Base-by-base conservation (phyloP, 1,284 basidiomycete species). In the Farysia itapuensis region DNA sequence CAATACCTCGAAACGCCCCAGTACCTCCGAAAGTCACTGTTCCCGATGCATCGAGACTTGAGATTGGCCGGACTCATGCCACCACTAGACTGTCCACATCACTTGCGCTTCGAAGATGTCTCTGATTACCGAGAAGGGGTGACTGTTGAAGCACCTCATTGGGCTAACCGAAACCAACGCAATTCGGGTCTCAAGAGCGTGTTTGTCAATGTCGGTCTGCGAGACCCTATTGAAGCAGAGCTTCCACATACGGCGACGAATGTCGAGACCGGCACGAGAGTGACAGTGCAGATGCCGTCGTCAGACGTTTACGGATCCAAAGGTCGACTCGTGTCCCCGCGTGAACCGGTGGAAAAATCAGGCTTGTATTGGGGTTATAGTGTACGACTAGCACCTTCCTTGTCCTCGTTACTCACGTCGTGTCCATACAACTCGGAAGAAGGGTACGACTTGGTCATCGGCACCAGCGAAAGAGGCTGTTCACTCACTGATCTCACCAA, bases 1-100 rank as follows among this genome's bases (percentile, higher is more conserved):
- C 68, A 75, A 43, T 77, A 77, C 49, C 54, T 77, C 25, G 75
- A 77, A 37, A 76, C 71, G 18, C 75, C 75, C n/a, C 75, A 77
- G 67, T 77, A 77, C 39, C 43, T 77, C 19, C 63, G 75, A 9
- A 71, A 70, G 43, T 52, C 61, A 8, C 47, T 77, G 31, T 74
- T 77, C 26, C 75, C 75, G 9, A 69, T 77, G 63, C 75, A 77
- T 44, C 63, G 65, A 22, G 64, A 73, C 36, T 43, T 77, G 22
- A 49, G 73, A 9, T 45, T 74, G n/a, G 75, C 74, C 0, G 75
- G 75, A 11, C 39, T 77, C 14, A 61, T 77, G 28, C 72, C 75
- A 8, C 75, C 75, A 0, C 51, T 77, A 7, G 75, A 77, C 51
- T 69, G 66, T 35, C 75, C 75, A 12, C 75, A 77, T 39, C 75